Base-by-base conservation (phyloP, 257 asterid genomes). In the Lycium barbarum region DNA sequence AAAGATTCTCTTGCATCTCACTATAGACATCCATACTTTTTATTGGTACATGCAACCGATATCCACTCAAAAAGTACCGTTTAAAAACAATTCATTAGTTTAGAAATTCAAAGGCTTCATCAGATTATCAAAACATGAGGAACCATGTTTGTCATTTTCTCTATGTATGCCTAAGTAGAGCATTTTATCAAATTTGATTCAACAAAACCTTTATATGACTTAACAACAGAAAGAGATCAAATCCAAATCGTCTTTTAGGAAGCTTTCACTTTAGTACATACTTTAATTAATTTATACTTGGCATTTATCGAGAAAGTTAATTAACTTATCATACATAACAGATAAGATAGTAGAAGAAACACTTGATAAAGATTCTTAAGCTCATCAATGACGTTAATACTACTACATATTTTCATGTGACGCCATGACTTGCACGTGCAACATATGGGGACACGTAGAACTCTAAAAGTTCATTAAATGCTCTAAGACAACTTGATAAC, bases 361-460 rank as follows among this genome's bases (percentile, higher is more conserved):
- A 43, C 58, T 63, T 61, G 8, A 40, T 81, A 12, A 49, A 81
- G 74, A 61, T 70, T 81, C 65, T 67, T 58, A 83, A 59, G 70
- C 18, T 49, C n/a, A 67, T 83, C 18, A 87, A 87, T 88, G 91
- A 87, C 91, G 89, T 81, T 81, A 76, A 40, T 54, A 68, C 18
- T 40, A 26, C 33, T 57, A 57, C 26, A 63, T 89, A 80, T 76
- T 86, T 86, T 83, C 87, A 86, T 59, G 82, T 58, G 86, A 86
- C 81, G 90, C 88, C 83, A 88, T 83, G 89, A 80, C 62, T 36
- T 84, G 92, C 92, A 88, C 91, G 92, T 91, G 90, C 85, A 83
- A 81, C 85, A 85, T 70, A 86, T 86, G 87, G 88, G 85, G 82
- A 83, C 84, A 51, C 51, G 49, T 17, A 22, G 51, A 61, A 62